phyloP scores from a whole-genome alignment of 768 basidiomycete genomes.

The Phlegmacium glaucopus region DNA sequence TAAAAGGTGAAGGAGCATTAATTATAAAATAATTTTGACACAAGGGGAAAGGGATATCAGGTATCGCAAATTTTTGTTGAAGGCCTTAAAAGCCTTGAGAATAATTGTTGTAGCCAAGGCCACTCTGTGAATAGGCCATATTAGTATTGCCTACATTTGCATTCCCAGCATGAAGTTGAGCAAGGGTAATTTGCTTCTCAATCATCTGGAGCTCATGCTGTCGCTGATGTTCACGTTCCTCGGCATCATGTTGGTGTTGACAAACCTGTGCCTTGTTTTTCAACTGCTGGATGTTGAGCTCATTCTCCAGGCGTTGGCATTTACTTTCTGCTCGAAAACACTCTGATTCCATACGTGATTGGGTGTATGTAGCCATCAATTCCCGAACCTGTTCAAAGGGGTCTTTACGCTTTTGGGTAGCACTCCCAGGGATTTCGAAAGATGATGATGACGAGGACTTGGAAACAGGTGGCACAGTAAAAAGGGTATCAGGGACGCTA shows the following conservation, averaged over 20 bases:
- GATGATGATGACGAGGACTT: background rate
- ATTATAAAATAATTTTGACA: background rate
- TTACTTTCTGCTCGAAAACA: background rate
- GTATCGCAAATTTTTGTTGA: no score
- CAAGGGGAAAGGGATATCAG: background rate
- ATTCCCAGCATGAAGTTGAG: background rate
- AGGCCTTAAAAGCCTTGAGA: no score
- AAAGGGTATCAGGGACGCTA: no score
- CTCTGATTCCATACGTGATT: background rate
- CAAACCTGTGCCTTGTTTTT: background rate
- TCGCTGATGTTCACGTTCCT: slow-evolving; percentile 4
- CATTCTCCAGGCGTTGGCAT: background rate
- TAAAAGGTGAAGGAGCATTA: background rate
- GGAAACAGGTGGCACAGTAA: background rate
- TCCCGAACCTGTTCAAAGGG: background rate
- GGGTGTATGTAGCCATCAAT: background rate
- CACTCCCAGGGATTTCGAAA: background rate
- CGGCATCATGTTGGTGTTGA: background rate
- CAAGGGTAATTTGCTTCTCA: background rate
- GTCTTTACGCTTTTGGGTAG: background rate
- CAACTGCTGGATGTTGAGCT: slow-evolving; percentile 5
- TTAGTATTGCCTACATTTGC: background rate
- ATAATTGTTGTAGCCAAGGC: background rate
- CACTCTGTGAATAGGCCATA: background rate
- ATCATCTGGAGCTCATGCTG: slow-evolving; percentile 5